A percentile compares a stretch with the other conserved stretches of the same genome.
Conservation (phyloP, 768 basidiomycete genomes). For the Serendipita sp. region DNA sequence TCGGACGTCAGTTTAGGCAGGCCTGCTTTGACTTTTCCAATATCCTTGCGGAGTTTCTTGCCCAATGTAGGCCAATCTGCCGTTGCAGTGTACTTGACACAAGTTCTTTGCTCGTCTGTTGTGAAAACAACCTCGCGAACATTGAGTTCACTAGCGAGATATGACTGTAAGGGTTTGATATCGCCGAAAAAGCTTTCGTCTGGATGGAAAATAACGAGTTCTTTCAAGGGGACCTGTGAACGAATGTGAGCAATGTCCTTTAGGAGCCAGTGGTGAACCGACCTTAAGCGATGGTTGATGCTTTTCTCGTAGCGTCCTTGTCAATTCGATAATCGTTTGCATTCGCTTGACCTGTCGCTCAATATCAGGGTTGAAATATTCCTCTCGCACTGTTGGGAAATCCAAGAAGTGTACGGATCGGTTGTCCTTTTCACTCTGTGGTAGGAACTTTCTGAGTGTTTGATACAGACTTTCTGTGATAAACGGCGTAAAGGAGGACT, state of each 20-base stretch:
- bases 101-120: slow-evolving; percentile 69
- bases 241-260: not conserved
- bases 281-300: slow-evolving; percentile 84
- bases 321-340: slow-evolving; percentile 88
- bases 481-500: slow-evolving; percentile 99
- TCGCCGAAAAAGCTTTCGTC: slow-evolving; percentile 72
- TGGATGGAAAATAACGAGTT: slow-evolving; percentile 86
- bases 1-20: slow-evolving; percentile 70
- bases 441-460: slow-evolving; percentile 69
- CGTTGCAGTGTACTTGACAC: slow-evolving; percentile 76
- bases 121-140: slow-evolving; percentile 81
- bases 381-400: slow-evolving; percentile 85
- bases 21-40: slow-evolving; percentile 75
- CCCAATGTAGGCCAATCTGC: slow-evolving; percentile 96
- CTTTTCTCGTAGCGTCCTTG: slow-evolving; percentile 73
- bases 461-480: slow-evolving; percentile 95
- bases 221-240: slow-evolving; percentile 71
- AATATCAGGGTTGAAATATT: slow-evolving; percentile 86
- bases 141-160: slow-evolving; percentile 90
- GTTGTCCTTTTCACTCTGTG: slow-evolving; percentile 57
- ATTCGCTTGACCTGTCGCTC: slow-evolving; percentile 90
- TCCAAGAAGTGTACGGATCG: slow-evolving; percentile 90
- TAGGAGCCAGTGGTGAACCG: slow-evolving; percentile 10
- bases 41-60: slow-evolving; percentile 81
- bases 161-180: slow-evolving; percentile 64